Evolutionary conservation across 2,329 filamentous ascomycete species (phyloP).

Genomic region (Tolypocladium endophyticum): DNA sequence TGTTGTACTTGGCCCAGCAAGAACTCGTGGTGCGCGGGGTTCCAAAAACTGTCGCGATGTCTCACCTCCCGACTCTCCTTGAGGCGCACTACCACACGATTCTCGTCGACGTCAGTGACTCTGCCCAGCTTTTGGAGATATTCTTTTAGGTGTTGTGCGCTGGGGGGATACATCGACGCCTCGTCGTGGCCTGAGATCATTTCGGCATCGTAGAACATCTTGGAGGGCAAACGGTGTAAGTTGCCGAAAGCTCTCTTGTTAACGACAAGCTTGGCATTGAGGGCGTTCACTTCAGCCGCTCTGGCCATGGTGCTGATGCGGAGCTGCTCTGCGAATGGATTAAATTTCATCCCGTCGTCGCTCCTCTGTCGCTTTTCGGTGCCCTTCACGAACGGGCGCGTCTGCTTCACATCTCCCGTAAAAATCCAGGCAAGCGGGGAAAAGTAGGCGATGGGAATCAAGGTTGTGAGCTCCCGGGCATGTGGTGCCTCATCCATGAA

Average conservation of each 20-base stretch:
- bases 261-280: constrained; percentile 21
- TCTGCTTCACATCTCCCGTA: constrained; percentile 34
- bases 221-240: constrained; percentile 29
- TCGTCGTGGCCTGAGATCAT: constrained; percentile 23
- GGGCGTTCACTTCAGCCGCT: constrained; percentile 19
- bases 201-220: constrained; percentile 27
- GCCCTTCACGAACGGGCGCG: constrained; percentile 28
- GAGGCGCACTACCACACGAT: constrained; percentile 25
- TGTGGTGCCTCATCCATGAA: constrained; percentile 65
- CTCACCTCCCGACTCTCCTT: constrained; percentile 14
- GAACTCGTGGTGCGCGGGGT: constrained; percentile 26
- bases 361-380: constrained; percentile 6
- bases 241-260: constrained; percentile 27
- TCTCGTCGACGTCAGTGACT: constrained; percentile 14
- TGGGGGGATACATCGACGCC: constrained; percentile 13
- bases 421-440: constrained; percentile 32
- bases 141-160: constrained; percentile 15
- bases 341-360: constrained; percentile 13
- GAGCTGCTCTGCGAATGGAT: constrained; percentile 21
- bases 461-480: constrained; percentile 31
- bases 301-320: constrained; percentile 27
- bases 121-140: constrained; percentile 17
- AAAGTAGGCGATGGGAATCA: constrained; percentile 33
- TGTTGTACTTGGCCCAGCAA: constrained; percentile 19
- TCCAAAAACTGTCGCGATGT: constrained; percentile 27